phyloP scores from a whole-genome alignment of 2,329 filamentous ascomycete species.

The Monilinia polystroma region DNA sequence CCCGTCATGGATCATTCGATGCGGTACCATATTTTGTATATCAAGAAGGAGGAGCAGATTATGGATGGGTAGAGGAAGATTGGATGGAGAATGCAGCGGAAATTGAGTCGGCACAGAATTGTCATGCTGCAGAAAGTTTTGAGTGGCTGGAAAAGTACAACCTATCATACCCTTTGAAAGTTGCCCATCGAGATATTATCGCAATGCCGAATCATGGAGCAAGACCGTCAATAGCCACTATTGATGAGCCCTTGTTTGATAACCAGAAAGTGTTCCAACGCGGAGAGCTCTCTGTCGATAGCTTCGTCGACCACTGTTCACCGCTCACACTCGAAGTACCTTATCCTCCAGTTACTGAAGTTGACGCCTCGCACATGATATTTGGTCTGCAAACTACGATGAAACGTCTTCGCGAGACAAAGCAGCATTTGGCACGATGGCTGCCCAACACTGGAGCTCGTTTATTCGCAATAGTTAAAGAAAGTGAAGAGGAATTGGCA shows the following conservation, averaged over 20 bases:
- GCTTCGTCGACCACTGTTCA: constrained; percentile 31
- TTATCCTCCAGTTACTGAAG: constrained; percentile 21
- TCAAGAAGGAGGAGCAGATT: neutral
- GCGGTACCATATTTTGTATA: constrained; percentile 8
- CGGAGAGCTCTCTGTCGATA: constrained; percentile 27
- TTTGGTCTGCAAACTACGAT: constrained; percentile 40
- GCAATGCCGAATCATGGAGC: constrained; percentile 25
- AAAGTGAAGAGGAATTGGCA: constrained; percentile 33
- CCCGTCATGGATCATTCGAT: neutral
- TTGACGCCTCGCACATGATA: constrained; percentile 57
- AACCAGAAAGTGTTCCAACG: constrained; percentile 30
- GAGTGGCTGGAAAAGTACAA: constrained; percentile 29
- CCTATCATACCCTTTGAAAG: constrained; percentile 36
- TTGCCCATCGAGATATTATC: constrained; percentile 37
- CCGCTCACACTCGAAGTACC: constrained; percentile 35
- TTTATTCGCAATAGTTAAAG: constrained; percentile 39
- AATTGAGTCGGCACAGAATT: neutral
- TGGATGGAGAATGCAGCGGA: neutral
- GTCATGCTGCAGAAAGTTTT: constrained; percentile 3
- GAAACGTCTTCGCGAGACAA: constrained; percentile 35
- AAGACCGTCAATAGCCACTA: constrained; percentile 32
- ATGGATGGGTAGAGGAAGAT: neutral
- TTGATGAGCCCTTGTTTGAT: constrained; percentile 37
- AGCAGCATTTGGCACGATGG: constrained; percentile 39
- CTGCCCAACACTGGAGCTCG: constrained; percentile 37